Evolutionary conservation across 2,329 filamentous ascomycete species (phyloP), one percentile per base, ranked within the genome.

Genomic region (Onygenales sp.): DNA sequence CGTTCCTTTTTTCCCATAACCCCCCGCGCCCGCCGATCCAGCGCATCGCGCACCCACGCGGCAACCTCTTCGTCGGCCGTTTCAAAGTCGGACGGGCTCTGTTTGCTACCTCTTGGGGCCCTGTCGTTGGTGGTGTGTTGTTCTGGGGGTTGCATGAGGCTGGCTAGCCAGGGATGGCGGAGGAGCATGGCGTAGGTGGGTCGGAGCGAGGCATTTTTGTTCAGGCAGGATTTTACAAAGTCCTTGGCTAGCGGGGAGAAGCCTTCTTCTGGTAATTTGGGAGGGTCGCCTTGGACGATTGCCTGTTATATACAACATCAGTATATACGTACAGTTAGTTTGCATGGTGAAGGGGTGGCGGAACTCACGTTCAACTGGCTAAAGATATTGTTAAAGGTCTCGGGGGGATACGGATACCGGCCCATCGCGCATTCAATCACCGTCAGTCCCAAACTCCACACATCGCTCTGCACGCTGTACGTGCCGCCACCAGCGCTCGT

Each of bases 331-430:
- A 27, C 21, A 27, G 21, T 27, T 27, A 27, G 21, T 27, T 27
- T 27, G 21, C 5, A 27, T 64, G 54, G 59, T 57, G 44, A 46
- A 21, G 11, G 7, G 42, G 27, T 38, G 17, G 50, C 11, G 43
- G 11, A 27, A 83, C 91, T 84, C 79, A 97, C 93, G 64, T 87
- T 94, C 36, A 98, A 77, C 68, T 98, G 93, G 64, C 89, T 94
- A 76, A 98, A 97, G 61, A 98, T 98, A 65, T 95, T 97, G 68
- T 92, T 93, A 60, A 94, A 97, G 1, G 94, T 93, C 69, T 98
- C 93, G 0, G 93, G 92, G 4, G 93, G 92, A 64, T 98, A 98
- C 1, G 93, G 93, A 69, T 98, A 98, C 62, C 85, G 81, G 45
- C 93, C 93, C 77, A 94, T 83, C 27, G 92, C 92, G 69, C 92